Base-by-base conservation (phyloP, 2,329 filamentous ascomycete species). In the Penicillium sp. region DNA sequence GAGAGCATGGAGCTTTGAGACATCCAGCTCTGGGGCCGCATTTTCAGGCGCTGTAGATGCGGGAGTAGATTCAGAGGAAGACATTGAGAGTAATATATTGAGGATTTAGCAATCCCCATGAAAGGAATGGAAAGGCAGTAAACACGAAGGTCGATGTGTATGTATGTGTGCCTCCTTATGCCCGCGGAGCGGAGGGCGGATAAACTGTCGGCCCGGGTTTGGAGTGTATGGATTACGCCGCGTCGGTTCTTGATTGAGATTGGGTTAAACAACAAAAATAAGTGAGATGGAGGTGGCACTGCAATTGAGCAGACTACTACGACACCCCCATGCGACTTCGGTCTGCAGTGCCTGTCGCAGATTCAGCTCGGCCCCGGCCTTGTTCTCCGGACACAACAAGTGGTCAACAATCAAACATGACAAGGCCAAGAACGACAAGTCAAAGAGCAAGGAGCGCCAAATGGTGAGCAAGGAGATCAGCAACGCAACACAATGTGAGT, bases 391-490 rank as follows among this genome's bases (percentile, higher is more conserved):
- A 14, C 92, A 96, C 76, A 96, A 88, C 74, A 89, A 92, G 72
- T 99, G 94, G 94, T 92, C 91, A 55, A 96, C 94, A 69, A 97
- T 97, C 76, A 90, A 88, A 70, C 94, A 97, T 74, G 91, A 94
- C 73, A 99, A 99, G 75, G 92, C 88, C 49, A 90, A 88, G 58
- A 89, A 87, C 55, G 94, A 99, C 73, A 74, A 72, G 54, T 71
- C 87, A 65, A 96, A 92, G 75, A 90, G 86, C 74, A 82, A 82
- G 42, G 81, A 87, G 64, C 87, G 92, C 27, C 84, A 82, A 45
- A 73, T 81, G 43, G 83, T 95, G 65, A 82, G 87, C 22, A 87
- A 89, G 63, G 84, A 88, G 57, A 88, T 97, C 54, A 84, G 87
- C 48, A 82, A 87, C 58, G 87, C 87, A 56, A 90, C 90, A 1